Percentiles rank a stretch among this genome's conserved stretches.
These are phyloP conservation scores for Pichia paraexigua DNA, from an alignment of 805 yeast genomes.

Conservation along the genomic window DNA sequence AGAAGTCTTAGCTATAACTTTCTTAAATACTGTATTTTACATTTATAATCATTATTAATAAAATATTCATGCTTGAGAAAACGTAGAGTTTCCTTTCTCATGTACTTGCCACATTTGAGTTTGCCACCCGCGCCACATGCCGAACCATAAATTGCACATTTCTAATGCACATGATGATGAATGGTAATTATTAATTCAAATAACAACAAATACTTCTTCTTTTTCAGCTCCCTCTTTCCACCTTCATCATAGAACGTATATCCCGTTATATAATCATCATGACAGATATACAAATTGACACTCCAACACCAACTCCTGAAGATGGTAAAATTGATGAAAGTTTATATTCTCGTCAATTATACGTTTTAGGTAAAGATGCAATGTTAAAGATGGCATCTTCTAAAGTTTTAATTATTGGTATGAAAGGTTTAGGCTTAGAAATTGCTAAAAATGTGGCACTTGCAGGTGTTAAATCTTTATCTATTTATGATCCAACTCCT, in stretches of 20 bases:
- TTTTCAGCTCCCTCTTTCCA: not conserved
- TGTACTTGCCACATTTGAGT: not conserved
- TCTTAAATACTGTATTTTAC: too few relatives aligned
- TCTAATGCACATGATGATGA: too few relatives aligned
- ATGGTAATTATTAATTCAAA: too few relatives aligned
- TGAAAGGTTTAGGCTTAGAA: conserved; percentile 90
- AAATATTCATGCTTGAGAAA: not conserved
- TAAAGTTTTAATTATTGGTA: conserved; percentile 83
- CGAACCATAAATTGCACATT: not conserved
- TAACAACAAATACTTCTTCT: too few relatives aligned
- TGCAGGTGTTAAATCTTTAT: conserved; percentile 92
- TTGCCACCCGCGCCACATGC: not conserved
- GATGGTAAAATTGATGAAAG: conserved; percentile 68
- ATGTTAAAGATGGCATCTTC: conserved; percentile 95
- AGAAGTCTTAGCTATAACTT: too few relatives aligned
- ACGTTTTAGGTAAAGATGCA: conserved; percentile 95
- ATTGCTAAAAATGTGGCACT: conserved; percentile 94
- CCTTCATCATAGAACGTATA: not conserved
- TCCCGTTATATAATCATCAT: conserved; percentile 14
- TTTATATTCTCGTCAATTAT: conserved; percentile 91
- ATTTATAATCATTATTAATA: too few relatives aligned
- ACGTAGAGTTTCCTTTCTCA: not conserved
- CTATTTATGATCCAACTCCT: conserved; percentile 74
- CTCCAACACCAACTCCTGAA: conserved; percentile 30
- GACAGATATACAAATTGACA: conserved; percentile 36